Conservation (phyloP, 306 rosid species). For the Quercus suber region DNA sequence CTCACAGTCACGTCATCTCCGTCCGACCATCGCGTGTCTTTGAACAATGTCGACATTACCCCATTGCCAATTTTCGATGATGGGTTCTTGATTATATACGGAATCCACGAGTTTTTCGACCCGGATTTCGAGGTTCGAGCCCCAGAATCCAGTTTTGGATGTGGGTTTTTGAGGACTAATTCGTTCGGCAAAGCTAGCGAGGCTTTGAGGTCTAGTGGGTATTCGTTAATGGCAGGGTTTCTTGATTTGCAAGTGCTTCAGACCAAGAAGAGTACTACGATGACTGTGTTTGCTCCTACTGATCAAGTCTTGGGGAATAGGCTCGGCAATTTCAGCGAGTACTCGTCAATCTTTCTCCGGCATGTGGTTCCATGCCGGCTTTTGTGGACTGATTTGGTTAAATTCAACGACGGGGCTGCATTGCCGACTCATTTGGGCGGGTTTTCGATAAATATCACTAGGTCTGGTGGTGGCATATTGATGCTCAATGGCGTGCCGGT, state of each 20-base stretch:
- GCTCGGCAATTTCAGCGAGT: conserved; percentile 28
- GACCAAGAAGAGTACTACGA: conserved; percentile 19
- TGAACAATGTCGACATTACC: conserved; percentile 46
- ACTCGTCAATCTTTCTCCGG: conserved; percentile 58
- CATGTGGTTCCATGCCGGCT: conserved; percentile 70
- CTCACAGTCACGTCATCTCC: conserved; percentile 51
- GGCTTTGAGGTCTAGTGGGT: conserved; percentile 43
- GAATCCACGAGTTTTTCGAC: conserved; percentile 51
- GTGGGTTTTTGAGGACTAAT: conserved; percentile 25
- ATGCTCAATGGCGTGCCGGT: conserved; percentile 58
- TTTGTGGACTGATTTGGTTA: conserved; percentile 56
- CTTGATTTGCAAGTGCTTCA: conserved; percentile 59
- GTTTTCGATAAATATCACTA: conserved; percentile 39
- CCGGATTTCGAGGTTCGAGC: conserved; percentile 34
- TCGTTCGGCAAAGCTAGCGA: conserved; percentile 40
- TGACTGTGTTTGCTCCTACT: conserved; percentile 75
- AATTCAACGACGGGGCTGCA: conserved; percentile 34
- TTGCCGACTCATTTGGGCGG: conserved; percentile 60
- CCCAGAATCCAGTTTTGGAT: conserved; percentile 13
- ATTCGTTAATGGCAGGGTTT: conserved; percentile 58
- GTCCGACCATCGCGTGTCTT: conserved; percentile 22
- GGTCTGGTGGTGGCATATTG: conserved; percentile 48
- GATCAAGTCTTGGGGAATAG: conserved; percentile 43
- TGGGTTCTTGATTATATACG: conserved; percentile 56
- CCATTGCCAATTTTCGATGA: conserved; percentile 56